phyloP scores from a whole-genome alignment of 2,329 filamentous ascomycete species.

The Fusarium sp. region DNA sequence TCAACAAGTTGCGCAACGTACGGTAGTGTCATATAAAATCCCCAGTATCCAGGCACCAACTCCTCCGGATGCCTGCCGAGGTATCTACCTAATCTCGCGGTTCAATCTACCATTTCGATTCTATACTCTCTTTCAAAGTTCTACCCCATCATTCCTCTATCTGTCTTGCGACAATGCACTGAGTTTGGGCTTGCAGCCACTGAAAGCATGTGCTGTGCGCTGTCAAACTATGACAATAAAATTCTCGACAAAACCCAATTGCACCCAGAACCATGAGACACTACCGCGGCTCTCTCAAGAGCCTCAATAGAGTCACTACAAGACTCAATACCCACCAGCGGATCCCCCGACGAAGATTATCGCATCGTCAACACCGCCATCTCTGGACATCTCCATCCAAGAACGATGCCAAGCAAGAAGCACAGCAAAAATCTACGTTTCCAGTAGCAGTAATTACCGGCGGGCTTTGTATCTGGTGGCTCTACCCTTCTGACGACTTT shows the following conservation, averaged over 20 bases:
- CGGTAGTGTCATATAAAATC: conserved; percentile 22
- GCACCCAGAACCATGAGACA: conserved; percentile 35
- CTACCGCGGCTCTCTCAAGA: conserved; percentile 35
- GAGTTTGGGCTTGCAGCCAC: conserved; percentile 18
- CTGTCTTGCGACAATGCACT: conserved; percentile 17
- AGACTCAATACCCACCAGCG: conserved; percentile 28
- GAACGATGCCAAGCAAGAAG: conserved; percentile 33
- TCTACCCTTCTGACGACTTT: conserved; percentile 58
- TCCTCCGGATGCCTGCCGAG: not conserved
- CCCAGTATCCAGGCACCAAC: not conserved
- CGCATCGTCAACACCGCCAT: conserved; percentile 29
- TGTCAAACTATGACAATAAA: conserved; percentile 19
- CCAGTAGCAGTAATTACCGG: conserved; percentile 49
- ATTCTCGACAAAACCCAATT: conserved; percentile 14
- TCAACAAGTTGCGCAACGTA: conserved; percentile 33
- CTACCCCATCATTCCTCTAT: not conserved
- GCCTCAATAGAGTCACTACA: conserved; percentile 31
- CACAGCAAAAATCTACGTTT: conserved; percentile 41
- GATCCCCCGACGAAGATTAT: conserved; percentile 28
- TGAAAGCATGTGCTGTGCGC: conserved; percentile 34
- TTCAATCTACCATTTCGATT: not conserved
- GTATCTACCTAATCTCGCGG: not conserved
- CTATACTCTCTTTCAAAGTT: conserved; percentile 10
- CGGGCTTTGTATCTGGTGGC: conserved; percentile 55
- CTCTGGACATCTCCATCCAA: conserved; percentile 32